phyloP scores from a whole-genome alignment of 148 eudicot species.

The Amaranthus palmeri region DNA sequence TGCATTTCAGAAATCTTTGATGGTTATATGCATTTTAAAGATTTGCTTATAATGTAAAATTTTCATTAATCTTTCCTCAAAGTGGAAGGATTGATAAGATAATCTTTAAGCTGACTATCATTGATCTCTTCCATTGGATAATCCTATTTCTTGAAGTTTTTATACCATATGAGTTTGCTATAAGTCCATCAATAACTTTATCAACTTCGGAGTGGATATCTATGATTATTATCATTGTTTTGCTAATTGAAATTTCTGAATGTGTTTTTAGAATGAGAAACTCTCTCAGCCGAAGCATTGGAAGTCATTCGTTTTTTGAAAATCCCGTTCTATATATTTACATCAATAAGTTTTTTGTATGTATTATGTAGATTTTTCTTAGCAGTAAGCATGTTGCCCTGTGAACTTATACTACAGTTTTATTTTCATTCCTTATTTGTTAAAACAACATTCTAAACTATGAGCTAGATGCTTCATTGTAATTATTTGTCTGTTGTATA shows the following conservation, averaged over 20 bases:
- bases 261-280: too few species aligned
- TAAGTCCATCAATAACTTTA: not conserved
- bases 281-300: too few species aligned
- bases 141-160: not conserved
- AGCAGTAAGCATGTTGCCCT: not conserved
- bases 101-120: not conserved
- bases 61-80: not conserved
- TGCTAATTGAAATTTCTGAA: not conserved
- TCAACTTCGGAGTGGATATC: not conserved
- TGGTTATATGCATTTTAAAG: not conserved
- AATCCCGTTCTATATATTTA: too few species aligned
- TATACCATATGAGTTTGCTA: not conserved
- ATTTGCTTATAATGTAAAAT: too few species aligned
- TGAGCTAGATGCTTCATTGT: not conserved
- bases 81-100: not conserved
- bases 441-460: not conserved
- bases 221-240: not conserved
- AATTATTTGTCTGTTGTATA: conserved; percentile 1
- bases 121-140: not conserved
- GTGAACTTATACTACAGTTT: not conserved
- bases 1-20: not conserved
- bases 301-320: too few species aligned
- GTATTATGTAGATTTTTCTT: not conserved
- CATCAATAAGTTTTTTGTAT: not conserved
- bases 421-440: not conserved